Conservation (phyloP, 129 eudicot genomes). For the Smallanthus sonchifolius region DNA sequence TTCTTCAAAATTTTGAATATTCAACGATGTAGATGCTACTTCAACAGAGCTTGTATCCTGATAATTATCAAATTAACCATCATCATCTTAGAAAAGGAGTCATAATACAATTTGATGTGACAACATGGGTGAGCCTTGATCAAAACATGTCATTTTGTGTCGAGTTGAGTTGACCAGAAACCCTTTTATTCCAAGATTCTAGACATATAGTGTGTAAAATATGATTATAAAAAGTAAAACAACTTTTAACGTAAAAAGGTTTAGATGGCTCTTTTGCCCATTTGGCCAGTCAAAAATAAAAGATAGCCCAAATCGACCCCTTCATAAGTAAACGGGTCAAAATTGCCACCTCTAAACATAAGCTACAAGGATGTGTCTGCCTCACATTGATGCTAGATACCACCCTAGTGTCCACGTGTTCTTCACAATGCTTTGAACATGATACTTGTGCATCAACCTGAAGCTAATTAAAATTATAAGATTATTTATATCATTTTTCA, state of each 20-base stretch:
- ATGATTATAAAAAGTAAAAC: background rate
- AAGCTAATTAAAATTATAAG: conserved; percentile 6
- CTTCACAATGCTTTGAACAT: conserved; percentile 20
- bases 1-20: background rate
- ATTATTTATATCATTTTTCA: background rate
- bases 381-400: conserved; percentile 6
- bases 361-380: background rate
- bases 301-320: background rate
- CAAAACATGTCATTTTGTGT: background rate
- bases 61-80: background rate
- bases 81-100: background rate
- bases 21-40: conserved; percentile 6
- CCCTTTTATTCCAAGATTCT: background rate
- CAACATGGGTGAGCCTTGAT: background rate
- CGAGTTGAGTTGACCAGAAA: background rate
- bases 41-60: conserved; percentile 18
- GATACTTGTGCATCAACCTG: conserved; percentile 26
- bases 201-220: background rate
- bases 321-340: background rate
- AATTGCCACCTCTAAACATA: background rate
- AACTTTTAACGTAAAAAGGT: background rate
- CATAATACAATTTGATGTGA: background rate
- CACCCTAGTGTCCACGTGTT: background rate
- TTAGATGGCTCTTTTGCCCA: background rate
- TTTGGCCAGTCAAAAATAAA: background rate